Evolutionary conservation across 192 early-diverging fungal species (phyloP).

Genomic region (Entomortierella chlamydospora): DNA sequence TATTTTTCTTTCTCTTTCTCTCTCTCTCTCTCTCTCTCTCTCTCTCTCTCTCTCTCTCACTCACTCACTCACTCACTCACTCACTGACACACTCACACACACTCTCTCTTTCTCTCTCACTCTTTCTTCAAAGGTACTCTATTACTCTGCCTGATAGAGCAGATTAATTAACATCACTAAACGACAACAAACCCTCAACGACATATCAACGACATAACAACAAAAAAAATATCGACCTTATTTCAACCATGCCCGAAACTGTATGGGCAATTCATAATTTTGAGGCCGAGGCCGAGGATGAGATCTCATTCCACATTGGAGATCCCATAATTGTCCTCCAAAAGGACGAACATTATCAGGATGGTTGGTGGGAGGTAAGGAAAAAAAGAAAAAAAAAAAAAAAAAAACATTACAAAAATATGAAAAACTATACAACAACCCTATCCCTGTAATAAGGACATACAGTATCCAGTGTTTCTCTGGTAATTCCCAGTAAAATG

Average conservation of each 20-base stretch:
- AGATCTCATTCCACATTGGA: conserved; percentile 71
- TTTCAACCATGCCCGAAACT: conserved; percentile 49
- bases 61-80: background rate
- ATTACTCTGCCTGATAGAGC: background rate
- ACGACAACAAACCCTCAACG: background rate
- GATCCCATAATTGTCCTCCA: conserved; percentile 79
- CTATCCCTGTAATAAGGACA: too few relatives aligned
- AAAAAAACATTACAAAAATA: too few relatives aligned
- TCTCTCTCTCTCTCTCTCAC: background rate
- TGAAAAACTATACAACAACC: too few relatives aligned
- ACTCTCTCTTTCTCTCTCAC: conserved; percentile 1
- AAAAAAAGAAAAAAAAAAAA: background rate
- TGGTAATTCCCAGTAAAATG: too few relatives aligned
- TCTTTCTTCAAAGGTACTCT: background rate
- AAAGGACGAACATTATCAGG: conserved; percentile 73
- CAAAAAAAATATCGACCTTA: background rate
- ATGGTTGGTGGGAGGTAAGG: conserved; percentile 85
- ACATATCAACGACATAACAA: background rate
- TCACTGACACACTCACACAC: too few relatives aligned
- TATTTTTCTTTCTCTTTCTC: conserved; percentile 4
- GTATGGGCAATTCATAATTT: conserved; percentile 70
- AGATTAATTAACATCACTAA: background rate
- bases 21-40: background rate
- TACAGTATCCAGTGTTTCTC: too few relatives aligned
- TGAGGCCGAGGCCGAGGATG: conserved; percentile 74